Base-by-base conservation (phyloP, 768 basidiomycete genomes). In the Filobasidium floriforme region DNA sequence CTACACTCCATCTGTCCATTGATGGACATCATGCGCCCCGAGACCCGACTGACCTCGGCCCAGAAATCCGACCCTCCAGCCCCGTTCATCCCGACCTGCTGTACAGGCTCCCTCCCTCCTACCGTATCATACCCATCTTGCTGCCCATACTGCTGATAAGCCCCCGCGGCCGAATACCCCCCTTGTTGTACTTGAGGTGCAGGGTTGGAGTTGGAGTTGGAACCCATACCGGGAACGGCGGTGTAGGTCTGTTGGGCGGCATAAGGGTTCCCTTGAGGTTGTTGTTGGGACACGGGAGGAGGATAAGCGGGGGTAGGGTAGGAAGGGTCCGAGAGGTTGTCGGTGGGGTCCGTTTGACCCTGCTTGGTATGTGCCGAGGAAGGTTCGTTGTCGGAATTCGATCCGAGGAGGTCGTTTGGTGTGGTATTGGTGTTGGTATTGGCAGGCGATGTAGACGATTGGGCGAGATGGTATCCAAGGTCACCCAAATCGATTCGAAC, bases 1-100 rank as follows among this genome's bases (percentile, higher is more conserved):
- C n/a, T n/a, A n/a, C n/a, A n/a, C n/a, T n/a, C n/a, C n/a, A n/a
- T n/a, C n/a, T n/a, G n/a, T n/a, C n/a, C n/a, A n/a, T n/a, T n/a
- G n/a, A n/a, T n/a, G n/a, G n/a, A n/a, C n/a, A n/a, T n/a, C n/a
- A n/a, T n/a, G n/a, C n/a, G n/a, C n/a, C n/a, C n/a, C n/a, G n/a
- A n/a, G n/a, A n/a, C n/a, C n/a, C 18, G 24, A 46, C 26, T 14
- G 10, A 40, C 69, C 69, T 78, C 74, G 19, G 65, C 32, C 75
- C 75, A 78, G 60, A 78, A 78, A 63, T 76, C 74, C 15, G 49
- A 66, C 26, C 73, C 75, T 0, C 51, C 69, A 28, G 57, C 64
- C 32, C 62, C 72, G 22, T 49, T 49, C 46, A 49, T 5, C 46
- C 46, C 46, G 18, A 49, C 46, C 15, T 37, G 18, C 46, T 22